Evolutionary conservation across 2,329 filamentous ascomycete species (phyloP).

Genomic region (Oidium heveae): DNA sequence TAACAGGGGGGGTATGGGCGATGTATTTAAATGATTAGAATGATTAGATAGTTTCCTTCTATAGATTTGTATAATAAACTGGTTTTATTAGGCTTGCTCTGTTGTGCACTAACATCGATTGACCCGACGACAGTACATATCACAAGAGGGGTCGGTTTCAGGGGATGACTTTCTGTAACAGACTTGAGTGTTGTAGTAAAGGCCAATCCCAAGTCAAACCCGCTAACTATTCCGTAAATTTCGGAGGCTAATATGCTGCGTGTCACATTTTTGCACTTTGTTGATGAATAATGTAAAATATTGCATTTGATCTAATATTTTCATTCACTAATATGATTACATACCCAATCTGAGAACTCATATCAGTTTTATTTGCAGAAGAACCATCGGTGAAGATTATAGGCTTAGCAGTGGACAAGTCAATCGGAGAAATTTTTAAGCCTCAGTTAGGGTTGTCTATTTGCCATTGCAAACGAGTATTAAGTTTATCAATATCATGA

Average conservation of each 20-base stretch:
- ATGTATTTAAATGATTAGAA: neutral
- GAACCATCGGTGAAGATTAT: slow-evolving; percentile 1
- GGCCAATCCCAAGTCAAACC: slow-evolving; percentile 1
- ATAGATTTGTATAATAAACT: no score
- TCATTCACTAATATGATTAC: neutral
- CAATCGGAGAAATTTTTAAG: neutral
- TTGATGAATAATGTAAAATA: slow-evolving; percentile 1
- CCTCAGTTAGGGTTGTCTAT: neutral
- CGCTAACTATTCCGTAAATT: slow-evolving; percentile 2
- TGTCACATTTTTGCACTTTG: slow-evolving; percentile 3
- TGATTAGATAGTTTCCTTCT: no score
- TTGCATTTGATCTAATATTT: neutral
- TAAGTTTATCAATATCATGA: neutral
- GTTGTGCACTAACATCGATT: neutral
- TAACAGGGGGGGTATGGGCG: neutral
- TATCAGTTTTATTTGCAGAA: slow-evolving; percentile 1
- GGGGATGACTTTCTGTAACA: neutral
- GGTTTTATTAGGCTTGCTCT: no score
- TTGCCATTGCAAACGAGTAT: neutral
- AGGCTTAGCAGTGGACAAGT: neutral
- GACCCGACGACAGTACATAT: neutral
- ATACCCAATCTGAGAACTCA: slow-evolving; percentile 1
- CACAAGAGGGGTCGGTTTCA: neutral
- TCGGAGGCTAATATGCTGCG: slow-evolving; percentile 3
- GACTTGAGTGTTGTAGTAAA: neutral